A percentile compares a stretch with the other conserved stretches of the same genome.
Evolutionary conservation across 2,329 filamentous ascomycete genomes (phyloP).

Genomic region (Claviceps digitariae): DNA sequence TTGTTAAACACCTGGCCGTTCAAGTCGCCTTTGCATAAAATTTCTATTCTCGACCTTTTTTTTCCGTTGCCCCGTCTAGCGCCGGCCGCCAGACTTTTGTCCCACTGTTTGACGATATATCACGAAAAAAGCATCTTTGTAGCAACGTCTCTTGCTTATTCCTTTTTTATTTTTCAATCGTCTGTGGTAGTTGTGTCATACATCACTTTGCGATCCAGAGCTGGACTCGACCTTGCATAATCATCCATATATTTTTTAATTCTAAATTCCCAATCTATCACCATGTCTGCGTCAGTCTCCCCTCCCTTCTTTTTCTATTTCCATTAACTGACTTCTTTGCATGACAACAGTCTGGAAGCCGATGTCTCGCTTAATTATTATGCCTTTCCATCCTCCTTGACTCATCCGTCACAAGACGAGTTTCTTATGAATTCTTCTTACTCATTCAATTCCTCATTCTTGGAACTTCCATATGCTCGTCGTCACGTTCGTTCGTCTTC

Average conservation of each 20-base stretch:
- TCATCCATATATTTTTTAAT: background rate
- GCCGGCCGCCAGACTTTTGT: slow-evolving; percentile 1
- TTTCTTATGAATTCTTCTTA: slow-evolving; percentile 19
- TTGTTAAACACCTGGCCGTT: slow-evolving; percentile 1
- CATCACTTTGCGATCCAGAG: slow-evolving; percentile 6
- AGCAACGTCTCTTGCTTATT: background rate
- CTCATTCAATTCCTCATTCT: slow-evolving; percentile 41
- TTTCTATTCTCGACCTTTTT: background rate
- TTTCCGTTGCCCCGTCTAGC: background rate
- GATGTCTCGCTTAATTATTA: slow-evolving; percentile 51
- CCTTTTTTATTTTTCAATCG: background rate
- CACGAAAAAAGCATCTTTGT: background rate
- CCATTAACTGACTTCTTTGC: background rate
- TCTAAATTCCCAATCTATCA: background rate
- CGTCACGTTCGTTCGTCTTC: slow-evolving; percentile 51
- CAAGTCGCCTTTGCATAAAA: background rate
- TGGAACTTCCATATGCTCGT: slow-evolving; percentile 39
- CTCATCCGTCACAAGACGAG: slow-evolving; percentile 12
- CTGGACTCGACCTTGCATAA: slow-evolving; percentile 8
- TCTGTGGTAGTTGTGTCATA: too few species aligned
- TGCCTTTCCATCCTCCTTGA: slow-evolving; percentile 30
- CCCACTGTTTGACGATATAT: background rate
- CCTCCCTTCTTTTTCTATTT: background rate
- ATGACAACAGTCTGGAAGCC: slow-evolving; percentile 40
- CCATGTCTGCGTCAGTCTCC: slow-evolving; percentile 6